These are phyloP conservation scores for Suhomyces sp. DNA, from an alignment of 805 yeast species.

Conservation along the genomic window DNA sequence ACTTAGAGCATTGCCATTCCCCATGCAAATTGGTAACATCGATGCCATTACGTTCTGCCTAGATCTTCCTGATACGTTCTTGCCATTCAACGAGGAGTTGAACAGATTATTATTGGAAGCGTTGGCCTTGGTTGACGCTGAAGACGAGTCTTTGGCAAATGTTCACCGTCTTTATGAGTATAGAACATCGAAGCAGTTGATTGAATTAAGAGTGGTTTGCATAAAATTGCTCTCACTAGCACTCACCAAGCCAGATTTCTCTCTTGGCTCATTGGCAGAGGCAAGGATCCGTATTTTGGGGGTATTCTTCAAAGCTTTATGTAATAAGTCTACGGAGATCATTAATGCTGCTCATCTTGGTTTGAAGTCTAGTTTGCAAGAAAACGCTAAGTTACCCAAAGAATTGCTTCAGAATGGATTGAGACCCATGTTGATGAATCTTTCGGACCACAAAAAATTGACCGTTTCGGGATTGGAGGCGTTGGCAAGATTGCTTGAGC, in stretches of 20 bases:
- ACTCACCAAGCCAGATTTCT: slow-evolving; percentile 77
- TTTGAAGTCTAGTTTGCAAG: slow-evolving; percentile 74
- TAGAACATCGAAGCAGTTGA: slow-evolving; percentile 82
- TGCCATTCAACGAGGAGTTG: slow-evolving; percentile 85
- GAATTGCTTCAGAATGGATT: slow-evolving; percentile 93
- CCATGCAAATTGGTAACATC: slow-evolving; percentile 97
- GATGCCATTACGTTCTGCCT: slow-evolving; percentile 95
- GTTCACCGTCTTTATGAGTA: slow-evolving; percentile 83
- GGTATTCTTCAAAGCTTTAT: slow-evolving; percentile 89
- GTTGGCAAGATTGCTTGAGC: slow-evolving; percentile 76
- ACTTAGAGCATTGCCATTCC: slow-evolving; percentile 91
- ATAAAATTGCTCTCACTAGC: slow-evolving; percentile 80
- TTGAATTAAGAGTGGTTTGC: slow-evolving; percentile 86
- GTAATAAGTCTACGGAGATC: slow-evolving; percentile 79
- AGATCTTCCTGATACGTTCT: slow-evolving; percentile 72
- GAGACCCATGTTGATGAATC: slow-evolving; percentile 91
- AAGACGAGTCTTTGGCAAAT: slow-evolving; percentile 90
- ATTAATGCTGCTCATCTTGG: slow-evolving; percentile 94
- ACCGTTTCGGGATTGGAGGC: slow-evolving; percentile 91
- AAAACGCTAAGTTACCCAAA: slow-evolving; percentile 85
- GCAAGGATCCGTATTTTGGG: slow-evolving; percentile 84
- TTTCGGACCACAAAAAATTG: slow-evolving; percentile 88
- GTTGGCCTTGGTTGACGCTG: slow-evolving; percentile 92
- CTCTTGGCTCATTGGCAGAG: slow-evolving; percentile 69
- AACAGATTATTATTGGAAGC: slow-evolving; percentile 86